Base-by-base conservation (phyloP, 2,329 filamentous ascomycete genomes). In the Ascochyta viciae-villosae region DNA sequence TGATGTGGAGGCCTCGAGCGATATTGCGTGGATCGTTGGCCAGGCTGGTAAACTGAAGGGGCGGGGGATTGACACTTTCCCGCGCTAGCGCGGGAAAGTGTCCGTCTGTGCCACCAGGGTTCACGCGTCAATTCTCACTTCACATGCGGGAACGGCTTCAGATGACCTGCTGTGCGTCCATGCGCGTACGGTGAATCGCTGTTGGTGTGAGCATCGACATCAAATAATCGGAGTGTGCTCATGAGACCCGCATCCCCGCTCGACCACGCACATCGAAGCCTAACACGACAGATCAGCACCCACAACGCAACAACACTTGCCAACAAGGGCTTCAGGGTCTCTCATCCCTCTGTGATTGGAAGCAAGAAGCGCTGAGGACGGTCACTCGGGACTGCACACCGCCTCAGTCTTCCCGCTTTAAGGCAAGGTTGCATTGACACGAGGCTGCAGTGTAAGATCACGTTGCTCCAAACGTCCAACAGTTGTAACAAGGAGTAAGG, bases 81-180 rank as follows among this genome's bases (percentile, higher is more conserved):
- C 19, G 47, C 53, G 43, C 53, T 45, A 55, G 45, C 26, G 19
- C 23, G 53, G 47, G 45, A 50, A 29, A 40, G 41, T 41, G 35
- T n/a, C 41, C 37, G 23, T 35, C 42, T 34, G 19, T 19, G 31
- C 48, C 24, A 41, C 42, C 41, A 33, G 46, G 47, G 35, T 38
- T 50, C 53, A 24, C 31, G 47, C 47, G 37, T 50, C 31, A 50
- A 47, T 50, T 27, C 29, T 56, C 26, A 56, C 42, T 39, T 50
- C 37, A 47, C 47, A 33, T 41, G 53, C 53, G 15, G 37, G 37
- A 47, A 31, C 15, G 9, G 37, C 33, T 40, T 45, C 53, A 56
- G 48, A 56, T 56, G 53, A 56, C 53, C 53, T 27, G 44, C 27
- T 35, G 53, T 51, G 38, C 43, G 15, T 22, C 53, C 53, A 31